These are phyloP conservation scores for Santalum album DNA, from an alignment of 164 flowering plant species.

Conservation along the genomic window DNA sequence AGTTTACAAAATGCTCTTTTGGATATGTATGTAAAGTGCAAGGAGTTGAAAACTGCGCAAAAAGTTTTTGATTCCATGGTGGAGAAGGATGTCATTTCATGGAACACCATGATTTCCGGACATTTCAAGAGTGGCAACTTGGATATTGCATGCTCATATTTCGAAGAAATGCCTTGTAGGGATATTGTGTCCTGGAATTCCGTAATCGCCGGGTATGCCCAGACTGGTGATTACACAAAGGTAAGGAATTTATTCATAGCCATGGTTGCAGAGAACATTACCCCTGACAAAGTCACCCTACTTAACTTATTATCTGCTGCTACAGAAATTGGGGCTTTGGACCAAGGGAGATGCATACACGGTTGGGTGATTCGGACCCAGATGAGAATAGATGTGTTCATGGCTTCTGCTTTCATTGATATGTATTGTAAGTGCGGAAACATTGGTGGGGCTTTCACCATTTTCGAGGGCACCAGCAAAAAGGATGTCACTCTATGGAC, in stretches of 20 bases:
- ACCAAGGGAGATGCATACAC: slow-evolving; percentile 36
- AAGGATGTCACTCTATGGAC: slow-evolving; percentile 51
- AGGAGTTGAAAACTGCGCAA: slow-evolving; percentile 27
- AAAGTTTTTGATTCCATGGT: slow-evolving; percentile 22
- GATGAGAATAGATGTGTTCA: slow-evolving; percentile 25
- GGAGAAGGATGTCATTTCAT: slow-evolving; percentile 36
- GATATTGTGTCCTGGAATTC: slow-evolving; percentile 55
- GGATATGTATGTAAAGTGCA: slow-evolving; percentile 50
- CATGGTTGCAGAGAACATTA: slow-evolving; percentile 24
- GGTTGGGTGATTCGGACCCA: slow-evolving; percentile 27
- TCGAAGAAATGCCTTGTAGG: slow-evolving; percentile 30
- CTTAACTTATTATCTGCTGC: slow-evolving; percentile 25
- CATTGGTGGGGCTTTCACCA: slow-evolving; percentile 26
- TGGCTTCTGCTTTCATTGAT: slow-evolving; percentile 40
- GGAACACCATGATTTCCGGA: slow-evolving; percentile 50
- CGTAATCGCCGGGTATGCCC: slow-evolving; percentile 32
- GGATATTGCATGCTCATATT: slow-evolving; percentile 23
- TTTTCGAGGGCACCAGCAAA: slow-evolving; percentile 21
- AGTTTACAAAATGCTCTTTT: slow-evolving; percentile 45
- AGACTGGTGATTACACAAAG: slow-evolving; percentile 18
- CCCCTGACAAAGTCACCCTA: slow-evolving; percentile 30
- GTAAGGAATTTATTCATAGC: slow-evolving; percentile 16
- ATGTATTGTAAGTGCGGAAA: slow-evolving; percentile 58
- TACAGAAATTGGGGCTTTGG: slow-evolving; percentile 24
- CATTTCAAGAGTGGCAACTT: slow-evolving; percentile 30